Base-by-base conservation (phyloP, 345 rosid species). In the Anastatica hierochuntica region DNA sequence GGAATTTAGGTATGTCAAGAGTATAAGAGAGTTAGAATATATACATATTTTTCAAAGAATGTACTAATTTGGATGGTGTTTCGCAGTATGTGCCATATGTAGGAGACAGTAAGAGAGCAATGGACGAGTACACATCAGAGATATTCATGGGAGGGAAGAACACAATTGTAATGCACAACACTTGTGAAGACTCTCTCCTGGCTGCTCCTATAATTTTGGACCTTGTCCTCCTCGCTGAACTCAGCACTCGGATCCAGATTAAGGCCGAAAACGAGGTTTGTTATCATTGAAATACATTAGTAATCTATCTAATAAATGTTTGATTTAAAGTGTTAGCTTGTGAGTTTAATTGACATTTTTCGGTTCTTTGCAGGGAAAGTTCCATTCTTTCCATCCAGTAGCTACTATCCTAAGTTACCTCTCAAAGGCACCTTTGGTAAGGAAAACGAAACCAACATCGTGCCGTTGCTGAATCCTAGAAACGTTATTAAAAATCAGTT, bases 91-190 rank as follows among this genome's bases (percentile, higher is more conserved):
- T 92, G 66, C 96, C 96, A 2, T 88, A 81, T 66, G 95, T 92
- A 3, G 96, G 76, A n/a, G 98, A 92, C 67, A 84, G 96, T 82
- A 88, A 92, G 85, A 81, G 96, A 54, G 98, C 98, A 27, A 83
- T 88, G 96, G 98, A 92, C 63, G 98, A 92, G 72, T 92, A 88
- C 77, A 85, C 90, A 27, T 92, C 98, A 29, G 98, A 92, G 79
- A 88, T 88, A 39, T 92, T 92, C 83, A 79, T 88, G 95, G 98
- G 98, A 54, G 98, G 98, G 29, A 76, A 58, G 68, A 92, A 30
- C 85, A 92, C 98, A 3, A 92, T 92, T 31, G 90, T 83, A 63
- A 48, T 92, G 68, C 98, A 88, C 75, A 92, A 92, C 74, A 88
- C 97, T 0, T 88, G 98, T 21, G 98, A 88, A 72, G 98, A 88